Evolutionary conservation across 106 monocot genomes (phyloP).

Genomic region (Dendrobium huoshanense): DNA sequence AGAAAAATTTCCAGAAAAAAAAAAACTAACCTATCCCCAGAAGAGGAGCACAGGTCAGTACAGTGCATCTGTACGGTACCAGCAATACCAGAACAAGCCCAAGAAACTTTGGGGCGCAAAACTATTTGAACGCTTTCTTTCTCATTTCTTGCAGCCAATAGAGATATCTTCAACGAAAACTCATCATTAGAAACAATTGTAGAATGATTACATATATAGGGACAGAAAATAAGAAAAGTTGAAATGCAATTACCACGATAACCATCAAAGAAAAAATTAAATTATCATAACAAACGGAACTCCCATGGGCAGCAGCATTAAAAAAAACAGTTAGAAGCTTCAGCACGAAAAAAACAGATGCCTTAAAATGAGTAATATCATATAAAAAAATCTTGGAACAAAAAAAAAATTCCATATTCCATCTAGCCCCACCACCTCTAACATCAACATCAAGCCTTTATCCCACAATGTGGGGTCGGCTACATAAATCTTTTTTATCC

Average conservation of each 20-base stretch:
- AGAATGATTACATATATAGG: background rate
- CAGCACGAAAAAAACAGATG: too few species aligned
- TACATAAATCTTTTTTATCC: too few species aligned
- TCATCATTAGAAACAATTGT: background rate
- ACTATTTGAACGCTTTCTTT: constrained; percentile 94
- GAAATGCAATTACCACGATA: background rate
- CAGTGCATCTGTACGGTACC: constrained; percentile 77
- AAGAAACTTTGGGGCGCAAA: constrained; percentile 86
- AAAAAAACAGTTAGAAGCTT: too few species aligned
- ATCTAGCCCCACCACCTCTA: too few species aligned
- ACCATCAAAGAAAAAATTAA: background rate
- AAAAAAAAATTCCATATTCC: too few species aligned
- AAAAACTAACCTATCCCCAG: constrained; percentile 75
- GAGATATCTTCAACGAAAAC: constrained; percentile 56
- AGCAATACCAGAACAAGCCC: constrained; percentile 55
- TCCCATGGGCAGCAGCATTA: background rate
- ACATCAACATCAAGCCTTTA: too few species aligned
- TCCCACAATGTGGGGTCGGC: too few species aligned
- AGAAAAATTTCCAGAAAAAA: background rate
- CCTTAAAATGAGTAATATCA: too few species aligned
- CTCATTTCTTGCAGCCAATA: constrained; percentile 97
- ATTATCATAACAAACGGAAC: background rate
- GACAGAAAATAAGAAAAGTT: background rate
- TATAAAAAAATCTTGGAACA: too few species aligned
- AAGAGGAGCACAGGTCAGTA: constrained; percentile 77